phyloP scores from a whole-genome alignment of 176 grass and related monocot species.

The Aegilops longissima region DNA sequence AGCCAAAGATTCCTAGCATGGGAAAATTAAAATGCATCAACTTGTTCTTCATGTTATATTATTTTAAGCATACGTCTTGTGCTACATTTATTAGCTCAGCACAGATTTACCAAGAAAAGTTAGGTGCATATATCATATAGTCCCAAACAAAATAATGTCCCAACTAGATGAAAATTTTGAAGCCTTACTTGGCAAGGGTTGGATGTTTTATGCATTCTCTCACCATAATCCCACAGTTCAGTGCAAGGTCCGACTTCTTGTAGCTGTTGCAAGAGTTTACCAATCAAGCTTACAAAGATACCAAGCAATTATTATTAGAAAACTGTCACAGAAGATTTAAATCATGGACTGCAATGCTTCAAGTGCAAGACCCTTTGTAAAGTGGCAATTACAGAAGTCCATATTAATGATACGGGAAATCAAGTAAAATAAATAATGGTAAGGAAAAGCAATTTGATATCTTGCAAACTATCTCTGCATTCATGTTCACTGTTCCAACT shows the following conservation, averaged over 20 bases:
- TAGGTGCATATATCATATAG: neutral
- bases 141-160: neutral
- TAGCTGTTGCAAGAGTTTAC: slow-evolving; percentile 54
- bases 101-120: neutral
- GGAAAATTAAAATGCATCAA: neutral
- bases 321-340: neutral
- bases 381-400: neutral
- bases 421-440: neutral
- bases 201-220: slow-evolving; percentile 82
- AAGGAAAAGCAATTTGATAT: neutral
- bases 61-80: neutral
- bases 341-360: neutral
- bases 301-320: neutral
- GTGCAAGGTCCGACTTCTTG: slow-evolving; percentile 80
- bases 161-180: slow-evolving; percentile 20
- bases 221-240: slow-evolving; percentile 78
- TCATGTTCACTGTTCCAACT: slow-evolving; percentile 7
- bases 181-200: slow-evolving; percentile 70
- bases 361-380: neutral
- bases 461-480: slow-evolving; percentile 15
- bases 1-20: neutral
- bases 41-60: neutral
- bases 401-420: slow-evolving; percentile 25
- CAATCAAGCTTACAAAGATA: slow-evolving; percentile 20
- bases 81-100: neutral